Evolutionary conservation across 176 grass and related monocot species (phyloP).

Genomic region (Triticum urartu): DNA sequence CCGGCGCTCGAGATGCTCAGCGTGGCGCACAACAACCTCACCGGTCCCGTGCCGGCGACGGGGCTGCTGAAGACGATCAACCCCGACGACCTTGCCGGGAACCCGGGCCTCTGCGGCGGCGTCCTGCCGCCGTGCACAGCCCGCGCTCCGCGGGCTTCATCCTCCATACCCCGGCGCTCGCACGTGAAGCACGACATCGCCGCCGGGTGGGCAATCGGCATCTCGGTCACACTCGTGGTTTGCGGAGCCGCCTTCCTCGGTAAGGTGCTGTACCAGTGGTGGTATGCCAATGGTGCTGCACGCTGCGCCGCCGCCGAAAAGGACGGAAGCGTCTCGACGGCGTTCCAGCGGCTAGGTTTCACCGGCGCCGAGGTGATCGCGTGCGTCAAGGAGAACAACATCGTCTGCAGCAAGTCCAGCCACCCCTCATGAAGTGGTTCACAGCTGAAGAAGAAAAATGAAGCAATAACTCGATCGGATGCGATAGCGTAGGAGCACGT

Average conservation of each 20-base stretch:
- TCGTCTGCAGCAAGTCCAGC: slow-evolving; percentile 45
- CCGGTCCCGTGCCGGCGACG: slow-evolving; percentile 60
- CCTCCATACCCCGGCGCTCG: slow-evolving; percentile 30
- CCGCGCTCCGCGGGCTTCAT: slow-evolving; percentile 21
- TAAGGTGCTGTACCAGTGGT: slow-evolving; percentile 52
- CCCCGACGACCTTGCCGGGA: slow-evolving; percentile 83
- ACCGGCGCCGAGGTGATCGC: slow-evolving; percentile 77
- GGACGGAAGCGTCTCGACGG: slow-evolving; percentile 41
- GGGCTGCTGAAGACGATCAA: slow-evolving; percentile 75
- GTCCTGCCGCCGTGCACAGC: slow-evolving; percentile 53
- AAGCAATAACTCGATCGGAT: too few relatives aligned
- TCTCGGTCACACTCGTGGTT: slow-evolving; percentile 32
- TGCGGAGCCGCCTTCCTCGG: slow-evolving; percentile 42
- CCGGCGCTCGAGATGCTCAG: slow-evolving; percentile 91
- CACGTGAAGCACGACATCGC: slow-evolving; percentile 66
- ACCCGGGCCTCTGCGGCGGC: slow-evolving; percentile 68
- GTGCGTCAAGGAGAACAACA: slow-evolving; percentile 84
- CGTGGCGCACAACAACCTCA: slow-evolving; percentile 91
- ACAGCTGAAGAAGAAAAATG: too few relatives aligned
- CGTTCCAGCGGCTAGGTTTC: slow-evolving; percentile 82
- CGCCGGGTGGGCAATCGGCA: slow-evolving; percentile 68
- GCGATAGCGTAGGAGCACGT: too few relatives aligned
- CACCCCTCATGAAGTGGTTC: too few relatives aligned
- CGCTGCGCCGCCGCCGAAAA: slow-evolving; percentile 59
- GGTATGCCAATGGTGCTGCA: slow-evolving; percentile 32